These are phyloP conservation scores for Brettanomyces naardenensis DNA, from an alignment of 805 yeast species.

Conservation along the genomic window DNA sequence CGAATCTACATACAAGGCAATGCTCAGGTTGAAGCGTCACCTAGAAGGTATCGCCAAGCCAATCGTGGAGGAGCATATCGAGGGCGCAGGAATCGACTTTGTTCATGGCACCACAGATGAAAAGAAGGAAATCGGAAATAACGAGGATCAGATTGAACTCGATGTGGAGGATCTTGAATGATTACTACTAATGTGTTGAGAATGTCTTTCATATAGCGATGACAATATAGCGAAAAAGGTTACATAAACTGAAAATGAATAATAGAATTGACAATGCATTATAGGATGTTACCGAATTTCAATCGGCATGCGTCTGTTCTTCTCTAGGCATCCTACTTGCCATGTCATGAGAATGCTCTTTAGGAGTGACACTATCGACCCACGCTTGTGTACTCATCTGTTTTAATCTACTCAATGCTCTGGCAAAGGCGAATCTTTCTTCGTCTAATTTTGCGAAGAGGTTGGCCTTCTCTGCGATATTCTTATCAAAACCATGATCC, in stretches of 20 bases:
- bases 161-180: constrained; percentile 28
- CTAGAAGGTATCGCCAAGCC: constrained; percentile 14
- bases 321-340: too few species aligned
- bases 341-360: too few species aligned
- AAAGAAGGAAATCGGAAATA: constrained; percentile 8
- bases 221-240: too few species aligned
- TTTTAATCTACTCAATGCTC: constrained; percentile 83
- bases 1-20: constrained; percentile 63
- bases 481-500: constrained; percentile 71
- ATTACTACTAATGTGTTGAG: not conserved
- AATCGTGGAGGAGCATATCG: constrained; percentile 14
- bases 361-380: constrained; percentile 52
- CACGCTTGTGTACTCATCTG: constrained; percentile 94
- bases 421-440: constrained; percentile 92
- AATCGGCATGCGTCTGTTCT: too few species aligned
- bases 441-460: constrained; percentile 82
- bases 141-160: constrained; percentile 53
- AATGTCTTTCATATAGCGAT: not conserved
- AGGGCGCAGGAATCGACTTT: constrained; percentile 36
- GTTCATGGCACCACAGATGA: constrained; percentile 29
- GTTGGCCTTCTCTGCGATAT: constrained; percentile 60
- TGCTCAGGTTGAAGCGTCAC: constrained; percentile 54
- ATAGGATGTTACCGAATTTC: too few species aligned
- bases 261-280: too few species aligned
- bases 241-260: too few species aligned